A percentile compares a stretch with the other conserved stretches of the same genome.
Conservation (phyloP, 306 rosid genomes). For the Erythrophleum fordii region DNA sequence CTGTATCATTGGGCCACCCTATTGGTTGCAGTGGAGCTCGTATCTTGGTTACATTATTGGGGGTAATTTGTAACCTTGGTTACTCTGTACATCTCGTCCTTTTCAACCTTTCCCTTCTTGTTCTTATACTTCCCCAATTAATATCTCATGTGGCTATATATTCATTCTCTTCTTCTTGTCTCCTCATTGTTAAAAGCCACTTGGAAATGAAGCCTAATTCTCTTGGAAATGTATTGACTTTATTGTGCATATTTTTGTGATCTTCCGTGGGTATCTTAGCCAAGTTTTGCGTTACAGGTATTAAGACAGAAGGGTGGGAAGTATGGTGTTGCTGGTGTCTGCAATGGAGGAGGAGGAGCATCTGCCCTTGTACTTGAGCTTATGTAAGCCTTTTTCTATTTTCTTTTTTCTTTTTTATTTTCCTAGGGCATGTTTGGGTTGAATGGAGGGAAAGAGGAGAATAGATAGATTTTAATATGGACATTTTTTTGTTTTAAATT, state of each 20-base stretch:
- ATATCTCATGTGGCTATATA: background rate
- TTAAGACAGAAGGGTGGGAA: constrained; percentile 76
- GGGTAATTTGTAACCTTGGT: constrained; percentile 59
- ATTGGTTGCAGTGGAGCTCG: constrained; percentile 99
- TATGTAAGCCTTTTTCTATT: constrained; percentile 55
- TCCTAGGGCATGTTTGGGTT: background rate
- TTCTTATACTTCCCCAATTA: constrained; percentile 5
- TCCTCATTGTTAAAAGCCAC: constrained; percentile 1
- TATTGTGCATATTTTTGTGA: constrained; percentile 11
- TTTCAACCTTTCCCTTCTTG: constrained; percentile 5
- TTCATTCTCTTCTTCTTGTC: constrained; percentile 5
- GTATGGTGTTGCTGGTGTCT: constrained; percentile 83
- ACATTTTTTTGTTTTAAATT: background rate
- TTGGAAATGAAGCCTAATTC: constrained; percentile 24
- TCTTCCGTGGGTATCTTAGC: constrained; percentile 34
- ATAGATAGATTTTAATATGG: background rate
- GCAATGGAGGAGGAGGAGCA: constrained; percentile 99
- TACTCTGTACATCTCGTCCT: constrained; percentile 23
- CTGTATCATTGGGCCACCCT: constrained; percentile 96
- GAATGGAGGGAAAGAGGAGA: background rate
- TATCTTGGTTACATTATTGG: constrained; percentile 82
- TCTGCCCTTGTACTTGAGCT: constrained; percentile 88
- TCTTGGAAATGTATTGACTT: background rate
- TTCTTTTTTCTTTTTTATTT: background rate
- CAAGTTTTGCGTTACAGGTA: constrained; percentile 60